A percentile compares a stretch with the other conserved stretches of the same genome.
Conservation (phyloP, 768 basidiomycete species). For the Panus rudis region DNA sequence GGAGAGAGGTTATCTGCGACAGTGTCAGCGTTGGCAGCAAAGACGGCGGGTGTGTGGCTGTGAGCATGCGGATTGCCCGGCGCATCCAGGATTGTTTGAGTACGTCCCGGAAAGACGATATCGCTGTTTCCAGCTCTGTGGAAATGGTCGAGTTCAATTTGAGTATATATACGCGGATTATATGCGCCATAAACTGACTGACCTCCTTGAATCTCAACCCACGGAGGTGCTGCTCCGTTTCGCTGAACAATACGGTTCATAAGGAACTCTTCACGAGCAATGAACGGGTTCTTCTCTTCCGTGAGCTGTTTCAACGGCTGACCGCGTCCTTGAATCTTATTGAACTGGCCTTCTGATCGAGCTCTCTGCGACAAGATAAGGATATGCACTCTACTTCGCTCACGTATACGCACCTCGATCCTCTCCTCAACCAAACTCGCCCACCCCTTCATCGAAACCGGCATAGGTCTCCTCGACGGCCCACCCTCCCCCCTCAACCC, state of each 20-base stretch:
- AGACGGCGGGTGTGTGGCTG: conserved; percentile 33
- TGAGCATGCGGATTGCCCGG: conserved; percentile 59
- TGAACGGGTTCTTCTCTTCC: conserved; percentile 55
- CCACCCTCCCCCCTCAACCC: conserved; percentile 36
- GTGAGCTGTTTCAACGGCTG: conserved; percentile 37
- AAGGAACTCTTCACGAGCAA: conserved; percentile 71
- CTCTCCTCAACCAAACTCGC: conserved; percentile 66
- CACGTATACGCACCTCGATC: conserved; percentile 52
- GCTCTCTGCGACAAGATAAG: conserved; percentile 41
- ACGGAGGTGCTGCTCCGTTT: conserved; percentile 78
- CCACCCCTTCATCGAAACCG: conserved; percentile 69
- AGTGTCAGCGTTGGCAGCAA: conserved; percentile 29
- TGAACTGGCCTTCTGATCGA: conserved; percentile 59
- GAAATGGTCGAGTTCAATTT: conserved; percentile 2
- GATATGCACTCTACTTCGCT: background rate
- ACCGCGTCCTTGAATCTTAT: conserved; percentile 62
- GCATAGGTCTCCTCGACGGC: conserved; percentile 35
- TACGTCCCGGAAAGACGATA: conserved; percentile 55
- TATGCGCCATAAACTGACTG: conserved; percentile 15
- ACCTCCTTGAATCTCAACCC: conserved; percentile 80
- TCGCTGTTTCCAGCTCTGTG: conserved; percentile 60
- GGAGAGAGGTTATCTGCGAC: conserved; percentile 35
- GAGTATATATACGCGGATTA: background rate
- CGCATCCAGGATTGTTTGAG: conserved; percentile 69
- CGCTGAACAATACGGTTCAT: conserved; percentile 82